A percentile compares a stretch with the other conserved stretches of the same genome.
phyloP scores from a whole-genome alignment of 768 basidiomycete genomes.

The Scleroderma bovista region DNA sequence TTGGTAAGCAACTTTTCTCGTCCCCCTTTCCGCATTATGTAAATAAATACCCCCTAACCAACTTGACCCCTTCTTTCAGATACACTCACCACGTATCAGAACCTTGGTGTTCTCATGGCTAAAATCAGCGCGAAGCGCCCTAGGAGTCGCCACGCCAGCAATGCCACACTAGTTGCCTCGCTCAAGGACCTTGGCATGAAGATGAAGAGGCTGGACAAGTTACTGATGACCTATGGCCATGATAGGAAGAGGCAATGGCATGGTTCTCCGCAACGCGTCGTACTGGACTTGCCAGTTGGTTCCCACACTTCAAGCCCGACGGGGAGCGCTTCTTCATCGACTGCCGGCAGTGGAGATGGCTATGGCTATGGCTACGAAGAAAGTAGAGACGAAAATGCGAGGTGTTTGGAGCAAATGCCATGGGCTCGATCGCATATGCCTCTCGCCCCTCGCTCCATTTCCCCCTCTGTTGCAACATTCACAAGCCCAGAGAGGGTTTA shows the following conservation, averaged over 20 bases:
- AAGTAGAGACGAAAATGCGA: background rate
- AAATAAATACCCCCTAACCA: background rate
- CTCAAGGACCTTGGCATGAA: slow-evolving; percentile 3
- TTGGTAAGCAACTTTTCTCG: background rate
- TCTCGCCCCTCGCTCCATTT: background rate
- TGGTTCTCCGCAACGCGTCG: background rate
- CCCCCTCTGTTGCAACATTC: background rate
- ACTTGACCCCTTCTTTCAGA: background rate
- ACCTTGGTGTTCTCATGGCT: slow-evolving; percentile 6
- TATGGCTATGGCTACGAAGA: background rate
- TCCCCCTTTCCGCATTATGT: background rate
- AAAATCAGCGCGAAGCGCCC: slow-evolving; percentile 6
- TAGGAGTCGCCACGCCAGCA: slow-evolving; percentile 1
- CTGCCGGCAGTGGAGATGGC: background rate
- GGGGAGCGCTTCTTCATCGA: background rate
- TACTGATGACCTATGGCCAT: background rate
- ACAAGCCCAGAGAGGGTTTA: no score
- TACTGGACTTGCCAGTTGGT: background rate
- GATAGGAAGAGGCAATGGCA: slow-evolving; percentile 2
- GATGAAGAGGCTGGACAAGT: background rate
- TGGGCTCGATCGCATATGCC: background rate
- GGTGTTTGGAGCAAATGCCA: background rate
- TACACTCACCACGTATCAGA: background rate
- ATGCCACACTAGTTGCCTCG: slow-evolving; percentile 2
- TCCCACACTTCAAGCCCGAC: background rate